A percentile compares a stretch with the other conserved stretches of the same genome.
These are phyloP conservation scores for Manihot esculenta DNA, from an alignment of 441 rosid genomes.

Conservation along the genomic window DNA sequence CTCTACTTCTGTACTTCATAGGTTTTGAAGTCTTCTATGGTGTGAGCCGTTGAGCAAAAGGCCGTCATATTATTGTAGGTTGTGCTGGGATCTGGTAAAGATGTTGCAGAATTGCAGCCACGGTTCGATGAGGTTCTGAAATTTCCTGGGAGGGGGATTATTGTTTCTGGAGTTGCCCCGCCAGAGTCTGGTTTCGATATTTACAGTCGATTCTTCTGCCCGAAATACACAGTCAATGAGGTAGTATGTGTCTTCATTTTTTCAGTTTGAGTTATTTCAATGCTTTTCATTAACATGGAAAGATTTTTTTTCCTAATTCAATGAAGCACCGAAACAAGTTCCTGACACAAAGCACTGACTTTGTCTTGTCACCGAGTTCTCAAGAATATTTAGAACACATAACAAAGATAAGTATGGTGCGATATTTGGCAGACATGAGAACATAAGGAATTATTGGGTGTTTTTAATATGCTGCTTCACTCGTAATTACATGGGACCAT, in stretches of 20 bases:
- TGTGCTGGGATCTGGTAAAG: constrained; percentile 61
- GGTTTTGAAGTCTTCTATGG: background rate
- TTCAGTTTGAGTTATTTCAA: background rate
- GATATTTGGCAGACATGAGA: too few relatives aligned
- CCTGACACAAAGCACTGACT: background rate
- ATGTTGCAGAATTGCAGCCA: constrained; percentile 56
- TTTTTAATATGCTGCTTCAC: too few relatives aligned
- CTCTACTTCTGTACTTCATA: background rate
- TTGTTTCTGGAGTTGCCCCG: constrained; percentile 56
- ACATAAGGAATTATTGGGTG: too few relatives aligned
- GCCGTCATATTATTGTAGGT: constrained; percentile 36
- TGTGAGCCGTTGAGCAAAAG: too few relatives aligned
- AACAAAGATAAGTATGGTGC: too few relatives aligned
- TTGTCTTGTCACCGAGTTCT: too few relatives aligned
- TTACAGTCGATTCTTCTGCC: constrained; percentile 63
- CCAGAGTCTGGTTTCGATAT: constrained; percentile 62
- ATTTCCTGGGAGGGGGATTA: constrained; percentile 59
- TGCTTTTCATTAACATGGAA: background rate
- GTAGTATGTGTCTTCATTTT: constrained; percentile 22
- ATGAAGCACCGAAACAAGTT: background rate
- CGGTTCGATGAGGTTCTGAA: constrained; percentile 46
- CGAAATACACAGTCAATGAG: constrained; percentile 64
- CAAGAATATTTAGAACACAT: too few relatives aligned
- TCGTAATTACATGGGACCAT: too few relatives aligned
- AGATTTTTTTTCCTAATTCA: background rate